phyloP scores from a whole-genome alignment of 2,329 filamentous ascomycete species.

The Sclerotinia glacialis region DNA sequence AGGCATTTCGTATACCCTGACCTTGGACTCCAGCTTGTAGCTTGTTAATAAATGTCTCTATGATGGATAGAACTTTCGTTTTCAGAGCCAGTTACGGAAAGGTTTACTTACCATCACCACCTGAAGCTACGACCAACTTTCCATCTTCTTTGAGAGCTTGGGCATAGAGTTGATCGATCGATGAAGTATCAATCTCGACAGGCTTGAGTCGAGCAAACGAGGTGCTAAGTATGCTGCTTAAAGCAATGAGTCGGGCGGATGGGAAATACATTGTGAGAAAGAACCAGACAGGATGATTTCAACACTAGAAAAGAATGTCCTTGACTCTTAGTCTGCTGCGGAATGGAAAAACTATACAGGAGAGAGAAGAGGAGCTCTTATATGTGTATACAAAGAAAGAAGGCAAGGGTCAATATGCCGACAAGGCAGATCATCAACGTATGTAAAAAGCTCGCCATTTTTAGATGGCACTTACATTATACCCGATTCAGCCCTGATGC shows the following conservation, averaged over 20 bases:
- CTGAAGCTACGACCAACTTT: conserved; percentile 3
- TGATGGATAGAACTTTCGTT: not conserved
- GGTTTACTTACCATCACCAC: conserved; percentile 11
- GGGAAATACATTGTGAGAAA: not conserved
- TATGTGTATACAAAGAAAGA: not conserved
- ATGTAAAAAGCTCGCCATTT: not conserved
- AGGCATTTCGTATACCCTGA: not conserved
- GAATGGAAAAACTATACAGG: not conserved
- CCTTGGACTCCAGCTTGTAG: not conserved
- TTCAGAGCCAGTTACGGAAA: not conserved
- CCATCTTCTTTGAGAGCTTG: not conserved
- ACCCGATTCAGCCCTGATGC: not conserved
- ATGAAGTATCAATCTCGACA: not conserved
- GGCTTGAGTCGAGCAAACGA: not conserved
- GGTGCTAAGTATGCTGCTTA: not conserved
- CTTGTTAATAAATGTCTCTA: not conserved
- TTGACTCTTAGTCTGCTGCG: not conserved
- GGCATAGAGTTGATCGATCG: not conserved
- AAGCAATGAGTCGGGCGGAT: not conserved
- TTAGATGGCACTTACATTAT: not conserved
- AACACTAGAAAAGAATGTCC: not conserved
- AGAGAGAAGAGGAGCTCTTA: not conserved
- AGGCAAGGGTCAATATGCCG: not conserved
- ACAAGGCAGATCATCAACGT: not conserved
- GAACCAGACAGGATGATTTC: not conserved